Percentiles rank a stretch among this genome's conserved stretches.
Evolutionary conservation across 1,284 basidiomycete species (phyloP).

Genomic region (Meira nashicola): DNA sequence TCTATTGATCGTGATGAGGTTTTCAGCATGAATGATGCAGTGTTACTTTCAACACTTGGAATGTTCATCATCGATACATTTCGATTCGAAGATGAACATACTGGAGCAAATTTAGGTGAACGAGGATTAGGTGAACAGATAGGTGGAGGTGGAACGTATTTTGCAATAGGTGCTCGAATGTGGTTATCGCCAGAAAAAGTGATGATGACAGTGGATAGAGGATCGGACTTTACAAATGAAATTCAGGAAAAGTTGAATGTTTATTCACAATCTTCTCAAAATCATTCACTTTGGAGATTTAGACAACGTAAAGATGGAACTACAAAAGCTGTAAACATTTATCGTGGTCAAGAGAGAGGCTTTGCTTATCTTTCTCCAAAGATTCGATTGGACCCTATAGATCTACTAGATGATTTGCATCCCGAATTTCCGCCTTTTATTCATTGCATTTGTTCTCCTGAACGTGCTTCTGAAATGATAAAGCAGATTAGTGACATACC

Average conservation of each 20-base stretch:
- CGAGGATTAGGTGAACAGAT: slow-evolving; percentile 8
- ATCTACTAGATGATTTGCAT: slow-evolving; percentile 9
- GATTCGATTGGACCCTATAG: slow-evolving; percentile 17
- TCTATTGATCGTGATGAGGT: too few relatives aligned
- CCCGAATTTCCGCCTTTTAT: slow-evolving; percentile 7
- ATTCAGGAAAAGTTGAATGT: slow-evolving; percentile 7
- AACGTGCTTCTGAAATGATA: slow-evolving; percentile 8
- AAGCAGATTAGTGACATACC: slow-evolving; percentile 13
- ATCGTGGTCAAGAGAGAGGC: slow-evolving; percentile 17
- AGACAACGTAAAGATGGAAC: slow-evolving; percentile 14
- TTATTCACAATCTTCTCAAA: neutral
- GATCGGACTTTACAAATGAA: slow-evolving; percentile 12
- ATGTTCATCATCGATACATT: slow-evolving; percentile 23
- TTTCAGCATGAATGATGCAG: too few relatives aligned
- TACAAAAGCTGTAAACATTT: slow-evolving; percentile 18
- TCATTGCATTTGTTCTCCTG: slow-evolving; percentile 18
- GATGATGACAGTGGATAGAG: slow-evolving; percentile 16
- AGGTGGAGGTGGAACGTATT: slow-evolving; percentile 19
- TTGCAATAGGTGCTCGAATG: slow-evolving; percentile 15
- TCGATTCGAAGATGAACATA: slow-evolving; percentile 8
- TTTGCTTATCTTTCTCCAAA: slow-evolving; percentile 19
- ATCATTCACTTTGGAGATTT: slow-evolving; percentile 13
- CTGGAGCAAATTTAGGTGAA: slow-evolving; percentile 8
- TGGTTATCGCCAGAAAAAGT: slow-evolving; percentile 13
- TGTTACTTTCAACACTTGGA: slow-evolving; percentile 12